Conservation (phyloP, 768 basidiomycete species). For the Lentinula raphanica region DNA sequence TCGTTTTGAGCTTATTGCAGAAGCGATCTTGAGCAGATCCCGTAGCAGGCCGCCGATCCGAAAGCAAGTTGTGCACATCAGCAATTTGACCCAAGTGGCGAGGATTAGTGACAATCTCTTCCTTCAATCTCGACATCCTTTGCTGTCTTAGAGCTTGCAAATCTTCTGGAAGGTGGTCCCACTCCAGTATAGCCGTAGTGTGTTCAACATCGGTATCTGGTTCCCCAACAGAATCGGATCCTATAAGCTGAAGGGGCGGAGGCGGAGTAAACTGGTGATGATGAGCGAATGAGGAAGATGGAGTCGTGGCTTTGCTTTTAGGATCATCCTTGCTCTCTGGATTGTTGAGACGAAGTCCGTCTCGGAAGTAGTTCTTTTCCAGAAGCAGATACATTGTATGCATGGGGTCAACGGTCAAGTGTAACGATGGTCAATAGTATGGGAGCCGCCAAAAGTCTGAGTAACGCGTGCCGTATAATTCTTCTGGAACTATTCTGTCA, state of each 20-base stretch:
- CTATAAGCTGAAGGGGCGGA: not conserved
- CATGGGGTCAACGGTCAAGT: constrained; percentile 30
- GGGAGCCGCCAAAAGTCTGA: constrained; percentile 23
- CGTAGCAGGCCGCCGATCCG: not conserved
- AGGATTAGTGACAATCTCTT: not conserved
- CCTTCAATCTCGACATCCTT: not conserved
- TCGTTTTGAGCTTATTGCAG: not conserved
- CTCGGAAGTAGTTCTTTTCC: not conserved
- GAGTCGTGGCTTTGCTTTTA: not conserved
- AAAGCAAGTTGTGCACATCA: not conserved
- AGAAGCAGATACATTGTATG: constrained; percentile 16
- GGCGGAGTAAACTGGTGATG: not conserved
- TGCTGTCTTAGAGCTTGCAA: not conserved
- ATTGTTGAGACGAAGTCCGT: not conserved
- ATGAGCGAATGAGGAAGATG: not conserved
- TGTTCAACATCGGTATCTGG: not conserved
- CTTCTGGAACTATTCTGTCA: constrained; percentile 13
- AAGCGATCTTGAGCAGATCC: not conserved
- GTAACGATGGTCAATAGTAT: constrained; percentile 30
- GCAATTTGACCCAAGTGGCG: not conserved
- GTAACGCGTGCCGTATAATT: constrained; percentile 20
- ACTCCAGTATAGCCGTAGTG: not conserved
- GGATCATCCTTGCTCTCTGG: not conserved
- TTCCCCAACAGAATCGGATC: not conserved
- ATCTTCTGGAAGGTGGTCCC: not conserved